phyloP scores from a whole-genome alignment of 2,329 filamentous ascomycete species.

The Dactylellina sp. region DNA sequence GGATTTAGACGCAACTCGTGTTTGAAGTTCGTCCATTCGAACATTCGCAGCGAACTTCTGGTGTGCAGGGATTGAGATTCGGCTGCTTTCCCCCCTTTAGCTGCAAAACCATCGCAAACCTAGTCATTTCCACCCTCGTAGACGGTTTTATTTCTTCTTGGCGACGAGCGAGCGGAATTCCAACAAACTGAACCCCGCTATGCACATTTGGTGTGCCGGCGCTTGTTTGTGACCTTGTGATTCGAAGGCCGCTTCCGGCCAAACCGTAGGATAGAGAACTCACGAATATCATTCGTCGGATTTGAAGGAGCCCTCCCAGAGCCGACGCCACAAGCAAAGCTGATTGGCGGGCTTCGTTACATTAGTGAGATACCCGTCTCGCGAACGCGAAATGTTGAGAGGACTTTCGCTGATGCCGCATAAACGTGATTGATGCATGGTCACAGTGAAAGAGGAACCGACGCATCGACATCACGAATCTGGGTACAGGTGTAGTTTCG shows the following conservation, averaged over 20 bases:
- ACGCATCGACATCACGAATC: slow-evolving; percentile 34
- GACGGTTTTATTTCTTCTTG: slow-evolving; percentile 8
- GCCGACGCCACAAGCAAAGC: slow-evolving; percentile 26
- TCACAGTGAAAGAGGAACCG: slow-evolving; percentile 15
- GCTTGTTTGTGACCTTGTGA: slow-evolving; percentile 54
- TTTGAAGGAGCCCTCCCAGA: slow-evolving; percentile 6
- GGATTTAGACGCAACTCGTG: slow-evolving; percentile 56
- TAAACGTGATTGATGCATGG: slow-evolving; percentile 38
- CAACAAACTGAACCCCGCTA: slow-evolving; percentile 39
- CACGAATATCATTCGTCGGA: slow-evolving; percentile 36
- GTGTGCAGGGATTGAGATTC: slow-evolving; percentile 17
- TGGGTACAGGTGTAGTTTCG: slow-evolving; percentile 17
- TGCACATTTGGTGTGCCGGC: slow-evolving; percentile 50
- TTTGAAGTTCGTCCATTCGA: slow-evolving; percentile 39
- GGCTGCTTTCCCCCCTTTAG: slow-evolving; percentile 14
- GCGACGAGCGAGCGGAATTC: slow-evolving; percentile 31
- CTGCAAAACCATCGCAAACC: slow-evolving; percentile 17
- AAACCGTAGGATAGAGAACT: slow-evolving; percentile 23
- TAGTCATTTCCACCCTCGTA: background rate
- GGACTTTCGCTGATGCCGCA: slow-evolving; percentile 23
- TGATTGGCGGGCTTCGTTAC: slow-evolving; percentile 32
- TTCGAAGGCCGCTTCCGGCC: slow-evolving; percentile 32
- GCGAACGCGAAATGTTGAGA: slow-evolving; percentile 3
- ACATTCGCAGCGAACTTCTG: slow-evolving; percentile 8
- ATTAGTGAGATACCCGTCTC: background rate